Conservation (phyloP, 2,329 filamentous ascomycete genomes). For the Colletotrichum salicis region DNA sequence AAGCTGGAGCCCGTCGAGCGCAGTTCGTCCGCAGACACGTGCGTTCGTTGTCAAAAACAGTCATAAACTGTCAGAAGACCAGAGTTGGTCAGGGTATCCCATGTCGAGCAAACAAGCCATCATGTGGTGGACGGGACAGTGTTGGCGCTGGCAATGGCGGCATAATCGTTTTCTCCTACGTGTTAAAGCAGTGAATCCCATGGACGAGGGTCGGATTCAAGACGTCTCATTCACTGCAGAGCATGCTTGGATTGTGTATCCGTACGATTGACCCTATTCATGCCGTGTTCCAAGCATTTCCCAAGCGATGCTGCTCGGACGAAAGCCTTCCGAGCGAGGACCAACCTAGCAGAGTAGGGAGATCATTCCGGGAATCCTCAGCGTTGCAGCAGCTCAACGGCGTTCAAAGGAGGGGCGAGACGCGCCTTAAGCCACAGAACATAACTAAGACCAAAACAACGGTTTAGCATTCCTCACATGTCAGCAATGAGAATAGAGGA, state of each 20-base stretch:
- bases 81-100: background rate
- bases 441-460: background rate
- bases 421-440: background rate
- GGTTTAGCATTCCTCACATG: background rate
- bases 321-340: background rate
- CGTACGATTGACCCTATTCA: background rate
- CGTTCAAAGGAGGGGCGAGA: background rate
- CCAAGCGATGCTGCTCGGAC: background rate
- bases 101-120: background rate
- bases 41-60: background rate
- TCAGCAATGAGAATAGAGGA: background rate
- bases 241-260: background rate
- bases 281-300: slow-evolving; percentile 8
- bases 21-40: slow-evolving; percentile 10
- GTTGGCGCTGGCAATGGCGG: background rate
- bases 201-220: background rate
- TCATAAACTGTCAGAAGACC: background rate
- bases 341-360: slow-evolving; percentile 5
- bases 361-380: slow-evolving; percentile 11
- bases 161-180: slow-evolving; percentile 1
- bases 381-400: slow-evolving; percentile 22
- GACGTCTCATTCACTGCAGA: background rate
- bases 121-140: background rate
- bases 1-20: background rate
- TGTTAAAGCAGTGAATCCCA: background rate